A percentile compares a stretch with the other conserved stretches of the same genome.
Evolutionary conservation across 768 basidiomycete species (phyloP).

Genomic region (Cyclocybe aegerita): DNA sequence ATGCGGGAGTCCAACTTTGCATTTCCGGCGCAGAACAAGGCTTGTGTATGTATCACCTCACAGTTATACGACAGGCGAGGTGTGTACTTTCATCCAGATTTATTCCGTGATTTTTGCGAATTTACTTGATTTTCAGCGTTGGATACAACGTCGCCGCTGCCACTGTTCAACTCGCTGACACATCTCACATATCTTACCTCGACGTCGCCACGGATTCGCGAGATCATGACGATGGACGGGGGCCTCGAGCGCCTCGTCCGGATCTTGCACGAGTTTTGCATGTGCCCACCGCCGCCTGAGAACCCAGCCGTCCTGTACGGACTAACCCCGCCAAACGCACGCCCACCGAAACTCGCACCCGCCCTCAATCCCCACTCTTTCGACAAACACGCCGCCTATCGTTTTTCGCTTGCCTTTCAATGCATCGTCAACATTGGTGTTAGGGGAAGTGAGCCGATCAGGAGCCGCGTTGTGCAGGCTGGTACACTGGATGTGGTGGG

Average conservation of each 20-base stretch:
- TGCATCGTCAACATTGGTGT: constrained; percentile 98
- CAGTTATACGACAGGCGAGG: constrained; percentile 95
- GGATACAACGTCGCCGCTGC: constrained; percentile 49
- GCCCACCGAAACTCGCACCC: constrained; percentile 53
- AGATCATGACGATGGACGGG: constrained; percentile 98
- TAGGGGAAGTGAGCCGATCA: constrained; percentile 87
- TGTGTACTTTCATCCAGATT: constrained; percentile 33
- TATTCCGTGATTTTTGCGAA: constrained; percentile 13
- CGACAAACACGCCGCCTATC: constrained; percentile 84
- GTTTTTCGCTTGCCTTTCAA: constrained; percentile 93
- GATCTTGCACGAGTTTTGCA: constrained; percentile 86
- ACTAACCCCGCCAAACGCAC: constrained; percentile 63
- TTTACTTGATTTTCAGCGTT: constrained; percentile 34
- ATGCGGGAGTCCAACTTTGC: constrained; percentile 97
- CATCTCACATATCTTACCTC: constrained; percentile 96
- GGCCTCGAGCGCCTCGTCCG: constrained; percentile 94
- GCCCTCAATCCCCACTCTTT: constrained; percentile 67
- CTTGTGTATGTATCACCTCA: constrained; percentile 91
- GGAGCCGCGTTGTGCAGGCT: constrained; percentile 91
- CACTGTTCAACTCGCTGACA: constrained; percentile 49
- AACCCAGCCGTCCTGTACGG: constrained; percentile 77
- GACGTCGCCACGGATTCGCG: constrained; percentile 95
- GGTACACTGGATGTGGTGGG: constrained; percentile 93
- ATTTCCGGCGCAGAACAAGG: constrained; percentile 93
- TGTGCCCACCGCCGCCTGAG: constrained; percentile 79